Conservation (phyloP, 331 rosid species). For the Malus hybrid region DNA sequence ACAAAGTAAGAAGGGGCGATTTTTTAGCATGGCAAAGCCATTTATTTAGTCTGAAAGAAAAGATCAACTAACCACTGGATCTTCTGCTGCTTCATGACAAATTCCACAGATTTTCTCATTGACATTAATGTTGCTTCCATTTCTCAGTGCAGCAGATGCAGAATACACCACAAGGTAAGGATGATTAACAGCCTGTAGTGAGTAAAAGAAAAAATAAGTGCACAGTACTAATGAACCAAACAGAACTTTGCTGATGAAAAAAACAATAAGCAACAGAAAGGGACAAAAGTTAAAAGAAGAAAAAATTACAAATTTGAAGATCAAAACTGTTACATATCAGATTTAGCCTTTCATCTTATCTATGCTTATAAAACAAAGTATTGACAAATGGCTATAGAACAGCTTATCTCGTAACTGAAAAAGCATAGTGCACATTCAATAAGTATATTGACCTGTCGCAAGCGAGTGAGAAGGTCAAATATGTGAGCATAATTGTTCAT, state of each 20-base stretch:
- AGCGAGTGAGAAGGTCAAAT: slow-evolving; percentile 87
- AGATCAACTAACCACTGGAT: slow-evolving; percentile 54
- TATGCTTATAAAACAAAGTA: neutral
- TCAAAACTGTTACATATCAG: neutral
- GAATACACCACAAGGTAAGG: slow-evolving; percentile 90
- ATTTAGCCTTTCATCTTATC: neutral
- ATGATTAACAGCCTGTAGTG: slow-evolving; percentile 79
- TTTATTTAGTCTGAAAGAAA: neutral
- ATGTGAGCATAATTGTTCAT: slow-evolving; percentile 81
- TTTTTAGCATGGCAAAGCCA: neutral
- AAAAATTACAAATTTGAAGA: neutral
- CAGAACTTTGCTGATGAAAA: neutral
- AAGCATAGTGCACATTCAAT: neutral
- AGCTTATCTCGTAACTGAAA: neutral
- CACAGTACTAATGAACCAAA: neutral
- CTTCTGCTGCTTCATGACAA: slow-evolving; percentile 73
- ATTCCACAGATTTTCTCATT: slow-evolving; percentile 59
- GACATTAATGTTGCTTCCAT: slow-evolving; percentile 22
- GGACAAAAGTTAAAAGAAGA: neutral
- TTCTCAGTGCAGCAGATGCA: slow-evolving; percentile 45
- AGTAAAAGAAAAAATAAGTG: neutral
- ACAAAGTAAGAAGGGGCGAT: neutral
- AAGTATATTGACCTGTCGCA: slow-evolving; percentile 66
- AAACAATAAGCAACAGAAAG: neutral
- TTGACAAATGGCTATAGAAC: neutral